These are phyloP conservation scores for Chlamydomonas incerta DNA, from an alignment of 139 green algal species.

Conservation along the genomic window DNA sequence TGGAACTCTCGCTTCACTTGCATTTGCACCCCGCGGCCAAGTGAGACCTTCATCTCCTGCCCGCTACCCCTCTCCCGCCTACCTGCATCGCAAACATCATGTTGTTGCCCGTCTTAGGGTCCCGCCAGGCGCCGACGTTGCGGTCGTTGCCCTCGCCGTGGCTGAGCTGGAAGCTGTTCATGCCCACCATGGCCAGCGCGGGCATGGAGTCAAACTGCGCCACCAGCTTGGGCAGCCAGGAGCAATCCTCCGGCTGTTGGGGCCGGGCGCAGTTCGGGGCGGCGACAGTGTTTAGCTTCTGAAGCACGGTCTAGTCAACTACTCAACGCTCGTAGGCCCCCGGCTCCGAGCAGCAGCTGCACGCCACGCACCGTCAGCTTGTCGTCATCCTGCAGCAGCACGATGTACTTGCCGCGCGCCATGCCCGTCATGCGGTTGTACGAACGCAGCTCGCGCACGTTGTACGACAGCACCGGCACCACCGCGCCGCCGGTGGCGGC, in stretches of 20 bases:
- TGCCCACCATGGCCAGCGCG: constrained; percentile 5
- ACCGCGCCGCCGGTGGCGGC: constrained; percentile 37
- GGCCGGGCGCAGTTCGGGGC: too few relatives aligned
- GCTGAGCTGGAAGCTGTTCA: constrained; percentile 27
- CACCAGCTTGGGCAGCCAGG: constrained; percentile 37
- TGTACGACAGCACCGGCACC: constrained; percentile 42
- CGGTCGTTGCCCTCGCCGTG: constrained; percentile 25
- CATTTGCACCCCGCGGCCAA: too few relatives aligned
- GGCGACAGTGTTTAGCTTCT: too few relatives aligned
- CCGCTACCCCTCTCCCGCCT: background rate
- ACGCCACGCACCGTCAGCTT: too few relatives aligned
- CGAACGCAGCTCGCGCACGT: constrained; percentile 46
- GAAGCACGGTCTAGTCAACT: too few relatives aligned
- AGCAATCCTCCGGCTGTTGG: constrained; percentile 28
- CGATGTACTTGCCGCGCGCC: constrained; percentile 42
- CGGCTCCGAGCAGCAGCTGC: too few relatives aligned
- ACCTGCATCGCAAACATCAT: constrained; percentile 39
- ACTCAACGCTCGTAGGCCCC: too few relatives aligned
- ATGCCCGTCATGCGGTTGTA: constrained; percentile 51
- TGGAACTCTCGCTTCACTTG: too few relatives aligned
- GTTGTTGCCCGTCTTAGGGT: constrained; percentile 21
- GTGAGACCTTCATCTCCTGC: background rate
- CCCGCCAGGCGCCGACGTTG: background rate
- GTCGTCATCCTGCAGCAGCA: constrained; percentile 34
- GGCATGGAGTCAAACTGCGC: constrained; percentile 18